Evolutionary conservation across 768 basidiomycete species (phyloP), one percentile per base, ranked within the genome.

Genomic region (Mycena vulgaris): DNA sequence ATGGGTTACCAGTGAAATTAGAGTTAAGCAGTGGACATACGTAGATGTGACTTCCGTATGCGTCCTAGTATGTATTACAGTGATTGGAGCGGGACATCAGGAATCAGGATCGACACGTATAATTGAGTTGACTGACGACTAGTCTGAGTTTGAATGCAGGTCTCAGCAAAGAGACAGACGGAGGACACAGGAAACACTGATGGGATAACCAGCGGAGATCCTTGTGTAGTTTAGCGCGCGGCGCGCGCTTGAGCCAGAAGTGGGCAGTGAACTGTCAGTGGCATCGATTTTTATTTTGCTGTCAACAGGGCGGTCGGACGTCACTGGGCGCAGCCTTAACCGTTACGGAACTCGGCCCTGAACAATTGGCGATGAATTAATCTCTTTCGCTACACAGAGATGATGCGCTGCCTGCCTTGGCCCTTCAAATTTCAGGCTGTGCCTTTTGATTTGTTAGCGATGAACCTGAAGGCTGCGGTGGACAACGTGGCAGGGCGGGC

Each of bases 381-480:
- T 45, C 42, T 45, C 19, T 45, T 21, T 21, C 21, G 7, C 17
- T 5, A 45, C 42, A 19, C 9, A 8, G 42, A 45, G 19, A 45
- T 52, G 49, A 52, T 52, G 49, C 49, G 49, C 49, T 52, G 49
- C 28, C 49, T n/a, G n/a, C n/a, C n/a, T n/a, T n/a, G n/a, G n/a
- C n/a, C n/a, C n/a, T n/a, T n/a, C n/a, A n/a, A n/a, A n/a, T n/a
- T n/a, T n/a, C 28, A 14, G 35, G 49, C 49, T 52, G 49, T 28
- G 28, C 27, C n/a, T n/a, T n/a, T n/a, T n/a, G n/a, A n/a, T n/a
- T n/a, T n/a, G 28, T 28, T 4, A 9, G 9, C 19, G 6, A 31
- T 52, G 49, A 28, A 5, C 49, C 49, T 30, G 49, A 30, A 13
- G 49, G 28, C 49, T 27, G 17, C 8, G 23, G 27, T 9, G 23